Base-by-base conservation (phyloP, 176 grass and related monocot species). In the Musa beccarii region DNA sequence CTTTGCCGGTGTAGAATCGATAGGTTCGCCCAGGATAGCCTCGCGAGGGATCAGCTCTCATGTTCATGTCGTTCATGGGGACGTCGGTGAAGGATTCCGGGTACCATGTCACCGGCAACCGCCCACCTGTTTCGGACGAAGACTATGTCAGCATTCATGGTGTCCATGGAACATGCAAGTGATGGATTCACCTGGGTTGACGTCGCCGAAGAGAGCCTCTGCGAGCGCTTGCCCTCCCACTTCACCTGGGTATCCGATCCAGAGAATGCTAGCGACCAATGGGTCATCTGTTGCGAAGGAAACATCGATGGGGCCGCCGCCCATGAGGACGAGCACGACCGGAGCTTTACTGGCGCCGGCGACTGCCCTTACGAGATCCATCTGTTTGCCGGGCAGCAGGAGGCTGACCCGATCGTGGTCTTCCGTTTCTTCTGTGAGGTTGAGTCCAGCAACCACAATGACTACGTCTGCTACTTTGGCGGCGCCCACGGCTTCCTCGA, bases 201-300 rank as follows among this genome's bases (percentile, higher is more conserved):
- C 82, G 57, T 89, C 74, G 21, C 90, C 90, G 64, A 98, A 98
- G 54, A 98, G 82, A 67, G 87, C 84, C 79, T 98, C 84, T 59
- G 90, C 90, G 69, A 98, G 78, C 84, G 87, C 95, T 66, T 89
- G 84, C 50, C 95, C 95, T 26, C 84, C 95, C 28, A 85, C 78
- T 84, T 98, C 90, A 11, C 95, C 95, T 54, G 95, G 90, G 83
- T 98, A 98, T 64, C 90, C 88, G 16, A 93, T 82, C 90, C 90
- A 91, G 76, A 98, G 83, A 84, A 98, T 89, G 23, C 88, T 85
- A 65, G 84, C 86, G 25, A 98, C 83, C 11, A 51, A 59, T 75
- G 62, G 63, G 76, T 91, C 80, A 8, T 87, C 25, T 73, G 93
- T 89, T 9, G 80, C 90, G 17, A 98, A 98, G 28, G 88, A 87